phyloP scores from a whole-genome alignment of 1,284 basidiomycete genomes.

The Puccinia novopanici region DNA sequence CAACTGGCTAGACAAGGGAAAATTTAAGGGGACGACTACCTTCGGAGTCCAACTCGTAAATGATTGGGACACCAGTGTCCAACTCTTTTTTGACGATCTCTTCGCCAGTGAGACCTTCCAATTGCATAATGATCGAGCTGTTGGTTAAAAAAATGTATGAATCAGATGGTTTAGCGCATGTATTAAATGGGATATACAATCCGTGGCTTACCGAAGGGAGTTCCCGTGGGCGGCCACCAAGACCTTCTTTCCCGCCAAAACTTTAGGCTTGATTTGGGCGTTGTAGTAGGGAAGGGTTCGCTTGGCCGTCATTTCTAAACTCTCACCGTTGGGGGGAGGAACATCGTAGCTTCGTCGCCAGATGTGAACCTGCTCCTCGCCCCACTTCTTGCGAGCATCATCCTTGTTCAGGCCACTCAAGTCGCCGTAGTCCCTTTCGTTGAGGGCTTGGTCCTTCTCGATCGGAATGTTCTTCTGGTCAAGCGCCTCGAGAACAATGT shows the following conservation, averaged over 20 bases:
- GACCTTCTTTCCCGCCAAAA: constrained; percentile 60
- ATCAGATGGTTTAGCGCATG: background rate
- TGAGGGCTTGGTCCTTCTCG: constrained; percentile 60
- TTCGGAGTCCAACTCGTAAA: too few species aligned
- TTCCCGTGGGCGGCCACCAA: constrained; percentile 62
- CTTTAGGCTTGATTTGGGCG: constrained; percentile 59
- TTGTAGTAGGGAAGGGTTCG: constrained; percentile 61
- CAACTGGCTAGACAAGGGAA: background rate
- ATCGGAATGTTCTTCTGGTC: constrained; percentile 59
- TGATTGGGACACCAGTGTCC: too few species aligned
- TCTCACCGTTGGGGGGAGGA: constrained; percentile 61
- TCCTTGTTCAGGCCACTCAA: too few species aligned
- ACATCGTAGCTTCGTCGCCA: constrained; percentile 60
- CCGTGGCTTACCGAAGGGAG: constrained; percentile 56
- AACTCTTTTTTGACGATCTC: too few species aligned
- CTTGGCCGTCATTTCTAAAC: constrained; percentile 61
- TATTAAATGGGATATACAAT: background rate
- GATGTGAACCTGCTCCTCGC: constrained; percentile 62
- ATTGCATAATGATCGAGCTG: too few species aligned
- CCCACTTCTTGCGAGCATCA: too few species aligned
- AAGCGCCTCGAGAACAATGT: constrained; percentile 61
- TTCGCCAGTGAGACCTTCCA: too few species aligned
- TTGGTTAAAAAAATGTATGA: constrained; percentile 35
- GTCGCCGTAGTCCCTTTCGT: constrained; percentile 62
- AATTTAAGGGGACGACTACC: constrained; percentile 19